Base-by-base conservation (phyloP, 1,284 basidiomycete species). In the Boletellus deceptivus region DNA sequence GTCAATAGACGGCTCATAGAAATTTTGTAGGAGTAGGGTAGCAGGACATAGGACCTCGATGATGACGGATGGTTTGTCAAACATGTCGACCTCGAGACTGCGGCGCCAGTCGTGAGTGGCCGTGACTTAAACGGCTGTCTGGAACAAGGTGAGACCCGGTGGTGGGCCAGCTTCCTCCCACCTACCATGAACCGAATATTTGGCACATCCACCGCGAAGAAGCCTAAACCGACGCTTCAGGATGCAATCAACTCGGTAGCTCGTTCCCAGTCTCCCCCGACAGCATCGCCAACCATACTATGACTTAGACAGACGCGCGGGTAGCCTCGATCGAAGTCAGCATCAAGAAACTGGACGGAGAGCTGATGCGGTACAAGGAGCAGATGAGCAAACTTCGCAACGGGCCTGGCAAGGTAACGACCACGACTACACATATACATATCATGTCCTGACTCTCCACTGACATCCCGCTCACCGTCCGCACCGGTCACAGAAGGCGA, bases 311-410 rank as follows among this genome's bases (percentile, higher is more conserved):
- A 66, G 97, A 99, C 70, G 71, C 82, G 1, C 84, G 97, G 41
- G 83, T 94, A 64, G 89, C 89, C 43, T 86, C 89, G 9, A 92
- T 98, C 59, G 93, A 99, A 70, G 94, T 98, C 67, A 99, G 99
- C 79, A 79, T 99, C 60, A 91, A 90, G 74, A 98, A 99, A 70
- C 82, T 99, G 22, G 96, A 99, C 68, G 93, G 87, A 6, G 97
- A 99, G 68, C 81, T 99, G 29, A 80, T 77, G 37, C 79, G 91
- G 48, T 99, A 98, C 76, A 94, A 96, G 71, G 92, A 95, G 53
- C 96, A 98, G 73, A 94, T 99, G 92, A 83, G 85, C 64, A 96
- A 94, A 72, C 78, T 99, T 70, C 80, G 92, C 25, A 89, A 88
- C 58, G 96, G 97, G 0, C 94, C 97, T 16, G 97, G 96, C 46